Conservation (phyloP, 805 yeast species). For the Groenewaldozyma salmanticensis region DNA sequence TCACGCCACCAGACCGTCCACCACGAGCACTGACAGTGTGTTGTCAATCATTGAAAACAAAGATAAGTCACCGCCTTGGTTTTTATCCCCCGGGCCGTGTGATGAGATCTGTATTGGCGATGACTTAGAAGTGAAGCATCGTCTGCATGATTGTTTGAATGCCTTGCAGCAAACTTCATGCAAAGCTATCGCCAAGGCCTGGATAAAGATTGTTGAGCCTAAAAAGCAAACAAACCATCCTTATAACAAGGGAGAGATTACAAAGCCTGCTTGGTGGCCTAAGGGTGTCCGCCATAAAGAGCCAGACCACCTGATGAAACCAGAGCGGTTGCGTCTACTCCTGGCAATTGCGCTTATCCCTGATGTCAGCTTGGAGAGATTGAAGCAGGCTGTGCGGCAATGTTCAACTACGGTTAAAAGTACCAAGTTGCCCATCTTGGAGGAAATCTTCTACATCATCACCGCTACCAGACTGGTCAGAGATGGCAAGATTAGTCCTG, state of each 20-base stretch:
- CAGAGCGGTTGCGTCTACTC: conserved; percentile 44
- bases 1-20: background rate
- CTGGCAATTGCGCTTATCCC: conserved; percentile 1
- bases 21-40: background rate
- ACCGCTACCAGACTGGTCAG: background rate
- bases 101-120: background rate
- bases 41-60: background rate
- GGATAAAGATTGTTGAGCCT: conserved; percentile 62
- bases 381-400: background rate
- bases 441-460: conserved; percentile 6
- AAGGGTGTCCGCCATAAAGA: conserved; percentile 46
- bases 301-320: conserved; percentile 62
- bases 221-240: conserved; percentile 54
- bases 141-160: conserved; percentile 27
- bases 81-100: too few relatives aligned
- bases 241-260: conserved; percentile 40
- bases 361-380: background rate
- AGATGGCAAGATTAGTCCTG: too few relatives aligned
- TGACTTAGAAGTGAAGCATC: conserved; percentile 15
- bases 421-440: conserved; percentile 2
- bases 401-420: background rate
- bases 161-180: conserved; percentile 45
- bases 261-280: conserved; percentile 72
- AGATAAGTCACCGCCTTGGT: background rate
- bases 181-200: conserved; percentile 51